Percentiles rank a stretch among this genome's conserved stretches.
These are phyloP conservation scores for Fonsecaea nubica DNA, from an alignment of 2,329 filamentous ascomycete genomes.

Conservation along the genomic window DNA sequence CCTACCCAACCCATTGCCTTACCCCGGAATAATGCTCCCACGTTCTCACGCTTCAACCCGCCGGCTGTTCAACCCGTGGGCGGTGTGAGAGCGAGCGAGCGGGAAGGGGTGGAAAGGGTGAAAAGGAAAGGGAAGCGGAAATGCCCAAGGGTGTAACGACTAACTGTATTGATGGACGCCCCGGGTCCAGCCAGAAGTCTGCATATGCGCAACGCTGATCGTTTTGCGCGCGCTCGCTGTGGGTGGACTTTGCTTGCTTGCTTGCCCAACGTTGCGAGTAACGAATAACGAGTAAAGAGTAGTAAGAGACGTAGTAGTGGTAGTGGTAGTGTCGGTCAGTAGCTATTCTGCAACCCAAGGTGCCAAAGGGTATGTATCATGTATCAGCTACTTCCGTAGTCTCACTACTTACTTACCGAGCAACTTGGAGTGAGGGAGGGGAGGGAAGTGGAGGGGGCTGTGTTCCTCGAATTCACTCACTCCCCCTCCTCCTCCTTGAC, in stretches of 20 bases:
- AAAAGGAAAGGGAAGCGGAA: too few relatives aligned
- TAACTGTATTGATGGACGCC: neutral
- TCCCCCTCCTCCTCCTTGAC: neutral
- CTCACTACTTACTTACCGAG: neutral
- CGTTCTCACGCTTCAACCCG: neutral
- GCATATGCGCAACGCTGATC: conserved; percentile 6
- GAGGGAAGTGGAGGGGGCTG: neutral
- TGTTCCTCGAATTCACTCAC: neutral
- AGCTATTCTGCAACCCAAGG: too few relatives aligned
- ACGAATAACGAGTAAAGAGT: too few relatives aligned
- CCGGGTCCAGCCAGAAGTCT: neutral
- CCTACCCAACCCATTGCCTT: too few relatives aligned
- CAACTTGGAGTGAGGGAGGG: neutral
- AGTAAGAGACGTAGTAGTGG: neutral
- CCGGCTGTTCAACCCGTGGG: neutral
- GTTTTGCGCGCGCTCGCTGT: neutral
- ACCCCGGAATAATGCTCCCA: too few relatives aligned
- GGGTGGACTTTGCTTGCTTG: too few relatives aligned
- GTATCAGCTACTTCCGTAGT: neutral
- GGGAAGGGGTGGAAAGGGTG: neutral
- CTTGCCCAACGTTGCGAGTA: too few relatives aligned
- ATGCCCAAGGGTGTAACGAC: neutral
- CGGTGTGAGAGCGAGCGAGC: neutral
- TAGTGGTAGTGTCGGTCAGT: too few relatives aligned
- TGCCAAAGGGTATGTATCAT: too few relatives aligned